A percentile compares a stretch with the other conserved stretches of the same genome.
These are phyloP conservation scores for Penicillium nucicola DNA, from an alignment of 495 filamentous ascomycete genomes.

Conservation along the genomic window DNA sequence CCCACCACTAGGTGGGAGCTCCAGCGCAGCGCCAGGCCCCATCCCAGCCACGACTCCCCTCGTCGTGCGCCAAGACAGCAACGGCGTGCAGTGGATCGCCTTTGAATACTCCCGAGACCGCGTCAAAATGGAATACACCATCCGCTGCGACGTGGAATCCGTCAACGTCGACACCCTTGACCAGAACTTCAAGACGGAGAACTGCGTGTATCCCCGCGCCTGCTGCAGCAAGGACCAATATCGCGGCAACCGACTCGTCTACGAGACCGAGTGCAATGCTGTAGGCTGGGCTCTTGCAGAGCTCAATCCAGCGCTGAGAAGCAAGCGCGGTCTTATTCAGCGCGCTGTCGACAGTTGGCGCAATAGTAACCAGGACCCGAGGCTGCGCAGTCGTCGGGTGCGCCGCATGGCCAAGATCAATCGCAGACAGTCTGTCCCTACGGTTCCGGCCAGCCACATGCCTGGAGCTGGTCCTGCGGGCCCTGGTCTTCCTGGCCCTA, in stretches of 20 bases:
- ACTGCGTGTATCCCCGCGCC: slow-evolving; percentile 95
- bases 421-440: slow-evolving; percentile 59
- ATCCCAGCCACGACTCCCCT: slow-evolving; percentile 97
- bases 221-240: slow-evolving; percentile 96
- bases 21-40: slow-evolving; percentile 93
- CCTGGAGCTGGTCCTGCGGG: slow-evolving; percentile 50
- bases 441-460: slow-evolving; percentile 46
- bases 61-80: slow-evolving; percentile 92
- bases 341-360: slow-evolving; percentile 97
- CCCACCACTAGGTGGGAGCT: slow-evolving; percentile 53
- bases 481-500: slow-evolving; percentile 47
- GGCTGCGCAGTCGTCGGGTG: slow-evolving; percentile 85
- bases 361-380: slow-evolving; percentile 95
- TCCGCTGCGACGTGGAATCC: slow-evolving; percentile 95
- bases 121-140: slow-evolving; percentile 99
- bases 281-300: slow-evolving; percentile 96
- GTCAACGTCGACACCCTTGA: slow-evolving; percentile 84
- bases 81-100: slow-evolving; percentile 97
- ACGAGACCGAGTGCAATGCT: slow-evolving; percentile 98
- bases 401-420: slow-evolving; percentile 93
- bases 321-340: slow-evolving; percentile 94
- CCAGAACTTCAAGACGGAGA: slow-evolving; percentile 91
- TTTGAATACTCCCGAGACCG: slow-evolving; percentile 97
- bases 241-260: slow-evolving; percentile 87
- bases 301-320: slow-evolving; percentile 83